Evolutionary conservation across 2,329 filamentous ascomycete genomes (phyloP).

Genomic region (Botrytis galanthina): DNA sequence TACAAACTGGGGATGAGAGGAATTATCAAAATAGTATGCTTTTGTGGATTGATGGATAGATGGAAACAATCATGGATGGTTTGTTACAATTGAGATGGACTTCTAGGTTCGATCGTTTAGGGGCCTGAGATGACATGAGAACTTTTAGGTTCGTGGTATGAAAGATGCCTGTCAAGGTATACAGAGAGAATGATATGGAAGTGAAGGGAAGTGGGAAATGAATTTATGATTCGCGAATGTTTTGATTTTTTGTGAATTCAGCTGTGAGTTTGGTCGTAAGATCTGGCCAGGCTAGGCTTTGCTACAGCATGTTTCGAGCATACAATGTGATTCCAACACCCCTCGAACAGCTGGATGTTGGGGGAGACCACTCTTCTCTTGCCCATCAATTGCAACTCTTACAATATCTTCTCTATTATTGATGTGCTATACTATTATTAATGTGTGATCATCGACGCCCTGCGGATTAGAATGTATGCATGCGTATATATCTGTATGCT

Average conservation of each 20-base stretch:
- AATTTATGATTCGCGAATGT: not conserved
- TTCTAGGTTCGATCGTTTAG: not conserved
- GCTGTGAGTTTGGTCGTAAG: not conserved
- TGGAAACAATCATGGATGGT: not conserved
- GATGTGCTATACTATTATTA: not conserved
- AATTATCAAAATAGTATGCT: not conserved
- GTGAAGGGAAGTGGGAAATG: not conserved
- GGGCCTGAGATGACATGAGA: not conserved
- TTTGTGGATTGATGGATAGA: not conserved
- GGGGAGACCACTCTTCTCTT: not conserved
- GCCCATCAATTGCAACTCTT: not conserved
- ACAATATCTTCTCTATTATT: not conserved
- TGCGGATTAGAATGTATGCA: not conserved
- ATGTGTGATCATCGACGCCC: not conserved
- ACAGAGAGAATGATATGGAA: not conserved
- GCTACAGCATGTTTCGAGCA: not conserved
- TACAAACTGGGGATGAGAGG: not conserved
- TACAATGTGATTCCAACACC: not conserved
- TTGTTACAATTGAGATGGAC: not conserved
- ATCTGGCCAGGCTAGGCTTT: not conserved
- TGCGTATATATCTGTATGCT: not conserved
- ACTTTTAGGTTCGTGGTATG: not conserved
- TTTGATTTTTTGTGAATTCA: not conserved
- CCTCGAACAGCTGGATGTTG: not conserved
- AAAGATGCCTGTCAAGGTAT: not conserved